Evolutionary conservation across 2,329 filamentous ascomycete species (phyloP), one percentile per base, ranked within the genome.

Genomic region (Epichloe coenophiala): DNA sequence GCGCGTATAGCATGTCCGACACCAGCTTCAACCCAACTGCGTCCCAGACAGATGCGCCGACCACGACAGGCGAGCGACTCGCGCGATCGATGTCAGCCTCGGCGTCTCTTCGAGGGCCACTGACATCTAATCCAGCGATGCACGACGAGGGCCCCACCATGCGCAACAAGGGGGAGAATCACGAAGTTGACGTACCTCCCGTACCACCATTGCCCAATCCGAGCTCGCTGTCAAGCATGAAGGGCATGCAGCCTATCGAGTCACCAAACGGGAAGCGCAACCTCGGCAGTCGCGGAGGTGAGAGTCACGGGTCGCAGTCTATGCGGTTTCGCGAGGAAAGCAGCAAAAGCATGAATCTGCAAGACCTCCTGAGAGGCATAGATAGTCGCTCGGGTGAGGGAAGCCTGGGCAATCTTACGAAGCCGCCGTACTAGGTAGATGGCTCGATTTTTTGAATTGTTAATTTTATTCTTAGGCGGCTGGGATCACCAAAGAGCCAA

Each of bases 1-100:
- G 82, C 55, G 83, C 86, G 51, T 75, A 78, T 56, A 77, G 77
- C 43, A 72, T 78, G n/a, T 85, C 81, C 6, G 83, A 87, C 59
- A 67, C 80, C 19, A 84, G 79, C 39, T 82, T 78, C 62, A 80
- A 78, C 59, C 72, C 58, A 51, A 62, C 58, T 52, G 55, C 51
- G 54, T 59, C 59, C 3, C 47, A 40, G 43, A 19, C 50, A 11
- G 56, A 64, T 41, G 51, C 55, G 21, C 37, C 49, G 2, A 9
- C 39, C 7, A 64, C 63, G 23, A 60, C 60, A 15, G 61, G 59
- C 35, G 64, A 64, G 38, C 51, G 53, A 3, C 58, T 59, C 12
- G 59, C 61, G 55, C 57, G 65, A 51, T 59, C 68, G 35, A 50
- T 60, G 5, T 71, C 70, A 3, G 56, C 61, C 35, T 65, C 68